Evolutionary conservation across 768 basidiomycete genomes (phyloP).

Genomic region (Porpolomopsis calyptriformis): DNA sequence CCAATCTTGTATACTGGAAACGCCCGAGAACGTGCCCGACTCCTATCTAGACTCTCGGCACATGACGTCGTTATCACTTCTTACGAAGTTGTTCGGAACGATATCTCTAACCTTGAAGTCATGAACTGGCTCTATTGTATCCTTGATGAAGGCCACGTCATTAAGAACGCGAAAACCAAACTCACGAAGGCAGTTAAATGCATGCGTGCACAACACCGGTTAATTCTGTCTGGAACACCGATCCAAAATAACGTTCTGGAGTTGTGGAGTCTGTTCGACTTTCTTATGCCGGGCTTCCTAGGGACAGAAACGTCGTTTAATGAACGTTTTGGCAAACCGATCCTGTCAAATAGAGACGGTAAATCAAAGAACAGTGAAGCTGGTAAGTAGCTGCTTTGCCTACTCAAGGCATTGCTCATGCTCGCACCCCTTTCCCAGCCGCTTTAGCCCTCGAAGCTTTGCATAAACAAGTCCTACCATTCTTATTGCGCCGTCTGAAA

Average conservation of each 20-base stretch:
- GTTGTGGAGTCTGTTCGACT: slow-evolving; percentile 97
- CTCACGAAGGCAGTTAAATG: slow-evolving; percentile 92
- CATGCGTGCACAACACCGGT: slow-evolving; percentile 80
- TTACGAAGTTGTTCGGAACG: slow-evolving; percentile 95
- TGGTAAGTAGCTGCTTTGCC: slow-evolving; percentile 40
- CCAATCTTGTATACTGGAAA: slow-evolving; percentile 87
- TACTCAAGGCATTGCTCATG: neutral
- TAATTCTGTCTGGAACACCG: slow-evolving; percentile 93
- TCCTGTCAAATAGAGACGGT: slow-evolving; percentile 87
- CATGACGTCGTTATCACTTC: slow-evolving; percentile 95
- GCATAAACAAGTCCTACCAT: slow-evolving; percentile 98
- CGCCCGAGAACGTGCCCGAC: slow-evolving; percentile 63
- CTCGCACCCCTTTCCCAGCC: slow-evolving; percentile 36
- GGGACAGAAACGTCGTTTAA: slow-evolving; percentile 94
- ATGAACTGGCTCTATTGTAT: slow-evolving; percentile 92
- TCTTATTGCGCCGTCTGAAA: slow-evolving; percentile 89
- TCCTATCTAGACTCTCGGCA: slow-evolving; percentile 52
- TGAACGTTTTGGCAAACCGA: slow-evolving; percentile 92
- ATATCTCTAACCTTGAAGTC: slow-evolving; percentile 63
- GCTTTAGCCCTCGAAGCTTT: slow-evolving; percentile 89
- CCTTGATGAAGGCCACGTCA: slow-evolving; percentile 95
- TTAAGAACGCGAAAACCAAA: slow-evolving; percentile 98
- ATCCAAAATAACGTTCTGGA: slow-evolving; percentile 99
- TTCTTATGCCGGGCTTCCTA: slow-evolving; percentile 97
- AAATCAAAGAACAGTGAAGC: slow-evolving; percentile 93